Evolutionary conservation across 148 eudicot genomes (phyloP).

Genomic region (Chenopodium formosanum): DNA sequence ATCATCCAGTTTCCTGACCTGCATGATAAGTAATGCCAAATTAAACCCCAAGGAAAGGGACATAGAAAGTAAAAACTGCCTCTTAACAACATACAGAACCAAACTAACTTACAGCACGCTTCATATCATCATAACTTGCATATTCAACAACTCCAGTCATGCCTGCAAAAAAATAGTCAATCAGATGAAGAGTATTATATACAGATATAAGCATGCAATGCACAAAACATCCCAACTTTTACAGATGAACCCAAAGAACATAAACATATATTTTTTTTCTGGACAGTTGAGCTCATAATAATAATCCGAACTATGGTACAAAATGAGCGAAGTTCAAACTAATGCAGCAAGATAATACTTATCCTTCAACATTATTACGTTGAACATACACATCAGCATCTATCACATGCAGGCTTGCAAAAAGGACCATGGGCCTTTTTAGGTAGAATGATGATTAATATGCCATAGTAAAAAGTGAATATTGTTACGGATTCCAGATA

Average conservation of each 20-base stretch:
- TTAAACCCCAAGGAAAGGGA: not conserved
- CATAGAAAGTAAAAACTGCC: not conserved
- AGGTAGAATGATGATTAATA: not conserved
- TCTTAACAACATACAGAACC: not conserved
- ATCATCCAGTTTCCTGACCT: constrained; percentile 87
- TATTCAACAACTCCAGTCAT: constrained; percentile 78
- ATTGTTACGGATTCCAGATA: not conserved
- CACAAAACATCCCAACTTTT: not conserved
- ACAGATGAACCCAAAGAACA: not conserved
- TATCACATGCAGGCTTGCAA: not conserved
- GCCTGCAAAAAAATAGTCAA: constrained; percentile 39
- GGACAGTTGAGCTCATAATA: not conserved
- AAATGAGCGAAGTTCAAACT: not conserved
- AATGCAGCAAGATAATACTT: not conserved
- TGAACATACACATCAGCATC: too few species aligned
- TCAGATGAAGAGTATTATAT: not conserved
- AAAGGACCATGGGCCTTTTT: not conserved
- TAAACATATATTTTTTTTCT: too few species aligned
- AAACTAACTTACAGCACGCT: constrained; percentile 64
- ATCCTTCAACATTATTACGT: not conserved
- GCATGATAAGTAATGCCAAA: constrained; percentile 13
- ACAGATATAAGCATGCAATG: not conserved
- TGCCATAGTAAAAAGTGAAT: not conserved
- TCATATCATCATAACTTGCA: constrained; percentile 78
- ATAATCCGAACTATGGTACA: not conserved